Conservation (phyloP, 202 grass and related monocot species). For the Brachypodium distachyon region DNA sequence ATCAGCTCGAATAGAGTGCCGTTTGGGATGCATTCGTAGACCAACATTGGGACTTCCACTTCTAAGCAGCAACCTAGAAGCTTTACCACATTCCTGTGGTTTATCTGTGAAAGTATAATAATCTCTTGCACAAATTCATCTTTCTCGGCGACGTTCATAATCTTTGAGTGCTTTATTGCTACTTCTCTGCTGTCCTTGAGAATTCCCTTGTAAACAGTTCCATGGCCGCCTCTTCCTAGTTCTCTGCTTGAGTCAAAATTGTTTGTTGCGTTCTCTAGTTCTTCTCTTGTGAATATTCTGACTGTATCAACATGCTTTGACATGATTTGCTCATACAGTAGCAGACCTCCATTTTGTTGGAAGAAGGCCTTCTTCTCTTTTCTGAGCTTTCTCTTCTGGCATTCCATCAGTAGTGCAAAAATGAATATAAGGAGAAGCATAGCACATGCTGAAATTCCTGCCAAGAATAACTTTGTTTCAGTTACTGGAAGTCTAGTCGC, state of each 20-base stretch:
- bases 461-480: background rate
- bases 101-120: slow-evolving; percentile 45
- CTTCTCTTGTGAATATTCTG: slow-evolving; percentile 1
- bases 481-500: background rate
- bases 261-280: slow-evolving; percentile 10
- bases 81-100: slow-evolving; percentile 38
- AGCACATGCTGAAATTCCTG: slow-evolving; percentile 4
- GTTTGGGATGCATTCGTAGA: slow-evolving; percentile 38
- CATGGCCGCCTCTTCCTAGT: slow-evolving; percentile 18
- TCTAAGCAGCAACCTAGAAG: slow-evolving; percentile 48
- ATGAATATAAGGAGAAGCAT: slow-evolving; percentile 3
- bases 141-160: slow-evolving; percentile 33
- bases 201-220: slow-evolving; percentile 34
- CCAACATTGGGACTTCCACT: slow-evolving; percentile 40
- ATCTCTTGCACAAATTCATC: slow-evolving; percentile 34
- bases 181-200: slow-evolving; percentile 22
- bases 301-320: slow-evolving; percentile 29
- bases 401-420: slow-evolving; percentile 11
- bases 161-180: slow-evolving; percentile 34
- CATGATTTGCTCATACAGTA: slow-evolving; percentile 20
- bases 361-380: slow-evolving; percentile 19
- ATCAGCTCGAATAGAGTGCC: slow-evolving; percentile 12
- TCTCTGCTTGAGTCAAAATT: slow-evolving; percentile 22
- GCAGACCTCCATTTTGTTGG: slow-evolving; percentile 14
- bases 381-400: slow-evolving; percentile 12